Evolutionary conservation across 2,329 filamentous ascomycete species (phyloP), one percentile per base, ranked within the genome.

Genomic region (Trichoderma atrobrunneum): DNA sequence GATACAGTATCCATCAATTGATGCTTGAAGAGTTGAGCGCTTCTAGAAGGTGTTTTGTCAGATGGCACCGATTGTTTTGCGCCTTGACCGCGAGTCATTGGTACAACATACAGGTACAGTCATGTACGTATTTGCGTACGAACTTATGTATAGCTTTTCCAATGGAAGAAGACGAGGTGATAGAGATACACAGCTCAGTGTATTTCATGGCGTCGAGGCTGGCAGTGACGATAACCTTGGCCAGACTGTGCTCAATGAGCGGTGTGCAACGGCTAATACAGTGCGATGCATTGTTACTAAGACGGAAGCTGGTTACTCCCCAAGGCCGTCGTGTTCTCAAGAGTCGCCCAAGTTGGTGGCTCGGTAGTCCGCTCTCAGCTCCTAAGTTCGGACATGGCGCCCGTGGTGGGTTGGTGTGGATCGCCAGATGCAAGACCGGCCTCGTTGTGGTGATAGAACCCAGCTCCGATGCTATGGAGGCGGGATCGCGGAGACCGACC

Each of bases 401-500:
- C 66, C 66, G 66, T 24, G 57, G 66, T 60, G 71, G 71, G 66
- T 39, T 66, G 61, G 66, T 18, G 71, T 72, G 71, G 71, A 57
- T 56, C 71, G 60, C 60, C 14, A 54, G 21, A 70, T 66, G 51
- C 61, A 61, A 70, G 66, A 57, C 39, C 56, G 66, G 48, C 59
- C 26, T 66, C 62, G 39, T 66, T 61, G 43, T 62, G 28, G 11
- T 60, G 60, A 36, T 64, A 36, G 64, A n/a, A 24, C 43, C 30
- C 39, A 67, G 78, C 74, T 74, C 78, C 77, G 76, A 78, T 78
- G 75, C 73, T 76, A 76, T 79, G 78, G 78, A 75, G 76, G 76
- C 75, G 74, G 78, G 76, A 78, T 77, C 77, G 74, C 73, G 76
- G 68, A 78, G 77, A 79, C 78, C 77, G 77, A 79, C 78, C 77